Evolutionary conservation across 2,329 filamentous ascomycete species (phyloP), one percentile per base, ranked within the genome.

Genomic region (Aureobasidium zeae): DNA sequence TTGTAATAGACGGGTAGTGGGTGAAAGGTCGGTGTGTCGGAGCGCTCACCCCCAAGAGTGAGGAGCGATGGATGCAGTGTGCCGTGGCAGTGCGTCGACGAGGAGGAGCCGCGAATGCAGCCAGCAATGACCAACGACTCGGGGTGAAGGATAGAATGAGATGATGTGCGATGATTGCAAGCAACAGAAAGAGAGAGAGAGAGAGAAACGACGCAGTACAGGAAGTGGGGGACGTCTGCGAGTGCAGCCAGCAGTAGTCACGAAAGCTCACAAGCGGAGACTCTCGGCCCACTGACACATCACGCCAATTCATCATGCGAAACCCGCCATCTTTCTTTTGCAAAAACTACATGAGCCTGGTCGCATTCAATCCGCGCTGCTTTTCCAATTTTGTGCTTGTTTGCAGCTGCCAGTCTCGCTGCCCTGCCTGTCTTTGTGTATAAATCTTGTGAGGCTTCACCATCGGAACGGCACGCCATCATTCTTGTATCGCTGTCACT

Each of bases 291-390:
- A 43, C 39, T 43, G 34, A 25, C 38, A 32, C 38, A 43, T 43
- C 39, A 43, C 39, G 39, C 39, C 39, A 43, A 43, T 43, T 43
- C 39, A 43, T 26, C 39, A 43, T 43, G 30, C 39, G 39, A 26
- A 43, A 43, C 39, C 25, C 30, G 15, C 28, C 21, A 20, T 34
- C 29, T 43, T 43, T 43, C 30, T 17, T 30, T 43, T 34, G 33
- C 28, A 30, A 21, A 30, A 22, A 33, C 13, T 29, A 15, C 30
- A 26, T 16, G 6, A 16, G 10, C 21, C 12, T 10, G 30, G 31
- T 43, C 39, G 39, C 39, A 28, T 43, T 43, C 19, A 10, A 25
- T 8, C 5, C 13, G 10, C 17, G 3, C 12, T 41, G 20, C 28
- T 25, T 13, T 11, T 10, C 15, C 28, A 41, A 41, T 28, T 41